Conservation (phyloP, 441 rosid genomes). For the Euphorbia schlechtendalii region DNA sequence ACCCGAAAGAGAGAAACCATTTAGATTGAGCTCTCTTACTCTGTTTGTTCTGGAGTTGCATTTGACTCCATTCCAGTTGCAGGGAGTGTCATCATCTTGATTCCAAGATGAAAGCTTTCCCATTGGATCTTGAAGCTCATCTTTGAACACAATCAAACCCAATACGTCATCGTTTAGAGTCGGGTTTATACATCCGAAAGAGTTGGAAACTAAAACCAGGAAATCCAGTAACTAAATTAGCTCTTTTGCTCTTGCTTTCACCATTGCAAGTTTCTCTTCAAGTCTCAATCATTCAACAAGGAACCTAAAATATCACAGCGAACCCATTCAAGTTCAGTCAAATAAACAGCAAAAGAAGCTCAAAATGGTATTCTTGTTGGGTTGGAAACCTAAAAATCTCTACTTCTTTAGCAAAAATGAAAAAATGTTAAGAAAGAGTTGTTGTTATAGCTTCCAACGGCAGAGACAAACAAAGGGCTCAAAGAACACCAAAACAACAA, state of each 20-base stretch:
- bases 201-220: conserved; percentile 29
- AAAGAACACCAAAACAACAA: neutral
- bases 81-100: conserved; percentile 69
- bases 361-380: neutral
- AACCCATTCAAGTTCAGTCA: conserved; percentile 2
- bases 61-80: conserved; percentile 69
- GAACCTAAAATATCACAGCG: conserved; percentile 3
- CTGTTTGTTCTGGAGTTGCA: conserved; percentile 62
- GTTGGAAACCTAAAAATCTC: neutral
- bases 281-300: too few relatives aligned
- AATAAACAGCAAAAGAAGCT: neutral
- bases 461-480: conserved; percentile 9
- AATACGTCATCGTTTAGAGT: conserved; percentile 84
- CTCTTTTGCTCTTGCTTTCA: conserved; percentile 17
- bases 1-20: conserved; percentile 71
- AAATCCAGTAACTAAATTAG: conserved; percentile 30
- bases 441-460: neutral
- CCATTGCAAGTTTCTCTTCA: conserved; percentile 20
- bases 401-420: neutral
- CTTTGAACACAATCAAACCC: conserved; percentile 85
- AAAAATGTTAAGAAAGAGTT: conserved; percentile 1
- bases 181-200: conserved; percentile 62
- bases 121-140: conserved; percentile 72
- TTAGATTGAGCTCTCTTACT: conserved; percentile 62
- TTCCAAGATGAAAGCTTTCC: conserved; percentile 78